Conservation (phyloP, 2,329 filamentous ascomycete species). For the Phaeophleospora eucalypticola region DNA sequence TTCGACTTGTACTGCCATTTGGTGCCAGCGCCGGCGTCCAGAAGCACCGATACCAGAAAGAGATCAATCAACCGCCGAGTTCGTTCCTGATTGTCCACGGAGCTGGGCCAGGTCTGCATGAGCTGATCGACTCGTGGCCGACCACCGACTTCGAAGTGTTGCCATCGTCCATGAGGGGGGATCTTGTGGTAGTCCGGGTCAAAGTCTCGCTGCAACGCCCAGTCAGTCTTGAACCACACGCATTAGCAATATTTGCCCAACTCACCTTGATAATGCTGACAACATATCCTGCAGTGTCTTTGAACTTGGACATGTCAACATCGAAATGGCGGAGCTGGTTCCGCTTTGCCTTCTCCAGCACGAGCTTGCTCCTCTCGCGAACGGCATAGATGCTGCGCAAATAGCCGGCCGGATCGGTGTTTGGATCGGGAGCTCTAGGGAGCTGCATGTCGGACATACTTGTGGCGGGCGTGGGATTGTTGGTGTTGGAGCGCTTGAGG, state of each 20-base stretch:
- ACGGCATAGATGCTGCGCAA: constrained; percentile 86
- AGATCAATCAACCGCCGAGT: constrained; percentile 73
- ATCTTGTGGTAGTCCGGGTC: constrained; percentile 67
- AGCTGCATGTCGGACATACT: constrained; percentile 64
- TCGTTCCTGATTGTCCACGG: constrained; percentile 67
- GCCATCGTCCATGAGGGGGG: constrained; percentile 80
- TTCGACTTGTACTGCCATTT: constrained; percentile 90
- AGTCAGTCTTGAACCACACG: no score
- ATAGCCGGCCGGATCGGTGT: constrained; percentile 83
- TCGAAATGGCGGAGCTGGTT: constrained; percentile 82
- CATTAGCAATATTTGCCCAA: not conserved
- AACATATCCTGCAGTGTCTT: constrained; percentile 78
- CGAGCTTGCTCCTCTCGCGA: constrained; percentile 68
- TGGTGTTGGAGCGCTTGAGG: constrained; percentile 32
- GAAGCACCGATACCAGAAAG: constrained; percentile 73
- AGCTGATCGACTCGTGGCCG: constrained; percentile 69
- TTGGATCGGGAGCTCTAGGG: constrained; percentile 79
- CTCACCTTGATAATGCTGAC: constrained; percentile 89
- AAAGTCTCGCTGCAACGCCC: constrained; percentile 66
- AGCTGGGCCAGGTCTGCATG: constrained; percentile 63
- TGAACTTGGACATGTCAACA: constrained; percentile 80
- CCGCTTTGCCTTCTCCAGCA: constrained; percentile 70
- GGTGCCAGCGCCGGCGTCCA: constrained; percentile 85
- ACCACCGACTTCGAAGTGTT: constrained; percentile 79
- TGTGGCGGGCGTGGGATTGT: constrained; percentile 40